Evolutionary conservation across 1,284 basidiomycete species (phyloP).

Genomic region (Rhodotorula sp.): DNA sequence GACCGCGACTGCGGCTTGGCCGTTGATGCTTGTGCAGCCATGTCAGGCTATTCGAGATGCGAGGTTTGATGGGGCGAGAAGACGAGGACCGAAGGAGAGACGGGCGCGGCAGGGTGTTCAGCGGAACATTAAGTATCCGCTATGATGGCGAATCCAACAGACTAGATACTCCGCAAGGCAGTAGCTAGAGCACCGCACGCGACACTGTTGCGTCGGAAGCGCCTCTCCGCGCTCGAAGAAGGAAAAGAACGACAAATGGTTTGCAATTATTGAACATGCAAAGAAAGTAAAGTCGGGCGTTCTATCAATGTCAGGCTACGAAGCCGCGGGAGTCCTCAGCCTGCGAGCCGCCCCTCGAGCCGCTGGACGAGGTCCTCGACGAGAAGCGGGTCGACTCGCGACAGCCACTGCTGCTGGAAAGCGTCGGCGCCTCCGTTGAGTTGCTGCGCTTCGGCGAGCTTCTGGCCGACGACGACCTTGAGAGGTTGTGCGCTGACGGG

Average conservation of each 20-base stretch:
- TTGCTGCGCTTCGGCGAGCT: conserved; percentile 32
- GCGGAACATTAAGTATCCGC: no score
- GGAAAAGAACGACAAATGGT: no score
- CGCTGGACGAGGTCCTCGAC: conserved; percentile 38
- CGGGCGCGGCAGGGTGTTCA: no score
- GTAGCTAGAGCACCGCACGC: no score
- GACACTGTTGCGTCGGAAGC: no score
- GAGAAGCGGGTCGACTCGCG: conserved; percentile 34
- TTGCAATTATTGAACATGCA: background rate
- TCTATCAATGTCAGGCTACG: background rate
- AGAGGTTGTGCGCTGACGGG: conserved; percentile 39
- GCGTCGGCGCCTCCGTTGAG: conserved; percentile 37
- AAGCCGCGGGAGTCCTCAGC: conserved; percentile 1
- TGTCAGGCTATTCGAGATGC: background rate
- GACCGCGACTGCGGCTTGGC: background rate
- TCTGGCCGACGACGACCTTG: conserved; percentile 24
- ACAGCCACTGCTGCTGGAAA: conserved; percentile 34
- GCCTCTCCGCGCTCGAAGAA: no score
- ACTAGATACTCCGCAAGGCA: no score
- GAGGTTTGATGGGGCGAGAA: no score
- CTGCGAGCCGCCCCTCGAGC: conserved; percentile 27
- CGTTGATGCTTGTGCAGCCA: background rate
- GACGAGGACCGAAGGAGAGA: no score
- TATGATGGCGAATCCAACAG: no score
- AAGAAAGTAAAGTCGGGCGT: background rate